These are phyloP conservation scores for Hypomyces perniciosus DNA, from an alignment of 2,329 filamentous ascomycete genomes.

Conservation along the genomic window DNA sequence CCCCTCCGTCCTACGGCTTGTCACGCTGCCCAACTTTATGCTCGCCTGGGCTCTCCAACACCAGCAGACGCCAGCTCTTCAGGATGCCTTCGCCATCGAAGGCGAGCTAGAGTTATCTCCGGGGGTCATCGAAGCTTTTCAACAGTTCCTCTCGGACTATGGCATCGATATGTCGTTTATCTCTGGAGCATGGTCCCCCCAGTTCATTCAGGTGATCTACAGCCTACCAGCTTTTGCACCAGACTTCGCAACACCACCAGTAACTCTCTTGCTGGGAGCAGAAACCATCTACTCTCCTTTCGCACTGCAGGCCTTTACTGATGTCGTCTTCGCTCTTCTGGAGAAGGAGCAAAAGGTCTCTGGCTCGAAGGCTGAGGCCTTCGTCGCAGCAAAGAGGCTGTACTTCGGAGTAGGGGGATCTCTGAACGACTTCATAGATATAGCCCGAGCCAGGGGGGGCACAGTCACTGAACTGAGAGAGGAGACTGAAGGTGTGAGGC, in stretches of 20 bases:
- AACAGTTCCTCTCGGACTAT: slow-evolving; percentile 40
- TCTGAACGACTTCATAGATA: slow-evolving; percentile 64
- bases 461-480: slow-evolving; percentile 47
- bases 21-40: slow-evolving; percentile 73
- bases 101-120: slow-evolving; percentile 61
- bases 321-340: slow-evolving; percentile 57
- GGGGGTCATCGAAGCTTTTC: slow-evolving; percentile 53
- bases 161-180: slow-evolving; percentile 58
- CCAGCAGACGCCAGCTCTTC: slow-evolving; percentile 31
- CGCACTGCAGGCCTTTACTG: slow-evolving; percentile 61
- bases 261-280: slow-evolving; percentile 59
- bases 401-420: slow-evolving; percentile 85
- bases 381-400: slow-evolving; percentile 70
- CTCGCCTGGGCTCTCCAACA: slow-evolving; percentile 58
- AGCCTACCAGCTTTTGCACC: slow-evolving; percentile 14
- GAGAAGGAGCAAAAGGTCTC: slow-evolving; percentile 32
- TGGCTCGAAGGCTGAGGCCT: slow-evolving; percentile 47
- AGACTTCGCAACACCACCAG: slow-evolving; percentile 7
- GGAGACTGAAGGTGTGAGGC: slow-evolving; percentile 54
- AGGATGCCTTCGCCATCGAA: slow-evolving; percentile 42
- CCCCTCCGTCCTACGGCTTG: slow-evolving; percentile 66
- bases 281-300: slow-evolving; percentile 81
- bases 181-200: slow-evolving; percentile 67
- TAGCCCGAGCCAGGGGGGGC: slow-evolving; percentile 43
- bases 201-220: slow-evolving; percentile 57